Percentiles rank a stretch among this genome's conserved stretches.
phyloP scores from a whole-genome alignment of 306 rosid genomes.

The Ochetophila trinervis region DNA sequence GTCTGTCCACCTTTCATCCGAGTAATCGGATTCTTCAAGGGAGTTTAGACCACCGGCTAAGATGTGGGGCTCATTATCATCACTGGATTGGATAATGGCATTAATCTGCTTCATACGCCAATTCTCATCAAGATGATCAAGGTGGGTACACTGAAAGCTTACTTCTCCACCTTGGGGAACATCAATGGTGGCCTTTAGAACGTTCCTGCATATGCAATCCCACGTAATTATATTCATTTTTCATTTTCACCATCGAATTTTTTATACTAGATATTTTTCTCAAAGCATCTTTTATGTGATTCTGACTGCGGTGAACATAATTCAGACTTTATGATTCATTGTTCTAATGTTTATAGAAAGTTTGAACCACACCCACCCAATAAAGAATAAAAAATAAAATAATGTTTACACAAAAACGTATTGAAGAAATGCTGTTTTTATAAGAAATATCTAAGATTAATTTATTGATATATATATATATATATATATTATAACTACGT shows the following conservation, averaged over 20 bases:
- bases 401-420: no score
- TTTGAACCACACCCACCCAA: background rate
- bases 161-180: slow-evolving; percentile 85
- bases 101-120: slow-evolving; percentile 98
- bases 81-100: slow-evolving; percentile 67
- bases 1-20: slow-evolving; percentile 93
- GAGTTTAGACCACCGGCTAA: slow-evolving; percentile 88
- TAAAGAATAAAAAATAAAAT: no score
- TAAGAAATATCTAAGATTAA: no score
- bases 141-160: slow-evolving; percentile 80
- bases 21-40: slow-evolving; percentile 83
- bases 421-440: no score
- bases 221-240: background rate
- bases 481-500: slow-evolving; percentile 8
- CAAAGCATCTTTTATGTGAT: no score
- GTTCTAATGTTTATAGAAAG: no score
- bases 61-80: slow-evolving; percentile 71
- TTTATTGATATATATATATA: background rate
- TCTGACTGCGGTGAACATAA: no score
- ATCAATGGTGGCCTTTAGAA: slow-evolving; percentile 81
- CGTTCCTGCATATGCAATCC: slow-evolving; percentile 54
- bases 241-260: background rate
- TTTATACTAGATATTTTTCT: no score
- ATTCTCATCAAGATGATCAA: slow-evolving; percentile 90
- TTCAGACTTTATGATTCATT: no score